A percentile compares a stretch with the other conserved stretches of the same genome.
phyloP scores from a whole-genome alignment of 2,329 filamentous ascomycete species.

The Trichophaea hybrida region DNA sequence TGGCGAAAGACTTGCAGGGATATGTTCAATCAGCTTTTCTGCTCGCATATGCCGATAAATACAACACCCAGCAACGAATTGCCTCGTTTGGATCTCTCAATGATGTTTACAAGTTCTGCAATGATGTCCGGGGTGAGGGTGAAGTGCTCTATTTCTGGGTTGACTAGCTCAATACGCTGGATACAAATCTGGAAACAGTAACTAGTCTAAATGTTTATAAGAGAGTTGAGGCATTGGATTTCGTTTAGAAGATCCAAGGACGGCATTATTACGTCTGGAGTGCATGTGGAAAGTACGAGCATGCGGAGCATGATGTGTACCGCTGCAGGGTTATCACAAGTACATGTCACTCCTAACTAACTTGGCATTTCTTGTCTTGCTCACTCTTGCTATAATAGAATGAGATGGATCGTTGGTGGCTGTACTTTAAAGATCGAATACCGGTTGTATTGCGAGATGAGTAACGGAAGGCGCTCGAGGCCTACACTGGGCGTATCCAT shows the following conservation, averaged over 20 bases:
- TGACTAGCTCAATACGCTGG: not conserved
- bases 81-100: not conserved
- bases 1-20: not conserved
- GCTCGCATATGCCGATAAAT: not conserved
- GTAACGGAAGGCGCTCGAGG: not conserved
- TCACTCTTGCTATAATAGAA: not conserved
- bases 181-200: not conserved
- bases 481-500: not conserved
- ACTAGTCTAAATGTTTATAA: not conserved
- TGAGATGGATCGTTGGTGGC: not conserved
- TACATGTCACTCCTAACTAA: not conserved
- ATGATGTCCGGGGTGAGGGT: not conserved
- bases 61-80: not conserved
- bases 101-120: not conserved
- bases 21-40: not conserved
- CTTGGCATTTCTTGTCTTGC: not conserved
- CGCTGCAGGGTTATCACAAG: not conserved
- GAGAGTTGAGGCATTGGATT: not conserved
- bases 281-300: not conserved
- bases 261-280: not conserved
- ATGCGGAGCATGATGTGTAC: not conserved
- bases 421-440: not conserved
- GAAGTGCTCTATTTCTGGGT: not conserved
- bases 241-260: not conserved
- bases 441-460: not conserved